phyloP scores from a whole-genome alignment of 371 early-diverging fungal genomes.

The Synchytrium microbalum region DNA sequence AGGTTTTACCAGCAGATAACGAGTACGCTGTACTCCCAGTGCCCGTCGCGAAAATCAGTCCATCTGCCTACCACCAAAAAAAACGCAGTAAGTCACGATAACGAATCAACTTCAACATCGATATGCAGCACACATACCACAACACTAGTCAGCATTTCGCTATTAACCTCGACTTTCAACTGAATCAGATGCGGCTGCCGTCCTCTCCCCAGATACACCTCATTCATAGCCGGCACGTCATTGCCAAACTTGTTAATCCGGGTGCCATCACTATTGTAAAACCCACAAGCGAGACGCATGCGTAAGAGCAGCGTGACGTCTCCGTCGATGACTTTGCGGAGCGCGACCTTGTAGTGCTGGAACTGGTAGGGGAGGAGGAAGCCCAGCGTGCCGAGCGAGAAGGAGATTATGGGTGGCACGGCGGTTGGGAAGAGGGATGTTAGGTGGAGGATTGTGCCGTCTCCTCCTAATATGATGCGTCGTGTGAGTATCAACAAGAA shows the following conservation, averaged over 20 bases:
- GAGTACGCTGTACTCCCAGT: slow-evolving; percentile 95
- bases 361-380: slow-evolving; percentile 63
- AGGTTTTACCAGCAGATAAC: slow-evolving; percentile 60
- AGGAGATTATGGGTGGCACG: slow-evolving; percentile 85
- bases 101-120: background rate
- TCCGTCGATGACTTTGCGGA: slow-evolving; percentile 26
- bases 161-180: slow-evolving; percentile 70
- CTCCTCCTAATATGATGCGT: slow-evolving; percentile 66
- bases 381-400: slow-evolving; percentile 87
- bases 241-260: background rate
- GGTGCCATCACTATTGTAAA: background rate
- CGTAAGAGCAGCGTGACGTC: slow-evolving; percentile 15
- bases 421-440: slow-evolving; percentile 71
- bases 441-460: slow-evolving; percentile 86
- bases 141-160: slow-evolving; percentile 72
- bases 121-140: slow-evolving; percentile 46
- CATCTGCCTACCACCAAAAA: slow-evolving; percentile 4
- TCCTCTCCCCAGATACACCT: slow-evolving; percentile 82
- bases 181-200: slow-evolving; percentile 71
- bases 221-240: slow-evolving; percentile 68
- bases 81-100: background rate
- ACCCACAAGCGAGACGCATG: slow-evolving; percentile 17
- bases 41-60: slow-evolving; percentile 71
- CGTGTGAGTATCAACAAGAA: background rate
- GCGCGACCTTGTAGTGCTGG: slow-evolving; percentile 37